Evolutionary conservation across 495 filamentous ascomycete genomes (phyloP), one percentile per base, ranked within the genome.

Genomic region (Pseudevernia furfuracea): DNA sequence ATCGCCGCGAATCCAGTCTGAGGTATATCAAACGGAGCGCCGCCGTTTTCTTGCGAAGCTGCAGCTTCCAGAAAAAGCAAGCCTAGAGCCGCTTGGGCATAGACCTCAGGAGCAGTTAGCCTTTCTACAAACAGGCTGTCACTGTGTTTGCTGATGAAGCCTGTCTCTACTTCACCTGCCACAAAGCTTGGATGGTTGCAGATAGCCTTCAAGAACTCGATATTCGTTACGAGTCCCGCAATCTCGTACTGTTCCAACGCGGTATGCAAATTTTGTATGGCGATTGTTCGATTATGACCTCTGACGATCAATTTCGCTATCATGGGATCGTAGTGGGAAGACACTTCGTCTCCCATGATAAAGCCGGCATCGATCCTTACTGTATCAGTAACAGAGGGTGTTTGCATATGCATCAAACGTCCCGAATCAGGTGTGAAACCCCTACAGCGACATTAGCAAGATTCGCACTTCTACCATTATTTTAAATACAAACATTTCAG

Each of bases 301-400:
- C 85, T 81, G n/a, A 97, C 92, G 66, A 99, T 97, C 61, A 99
- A 81, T 74, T 99, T 99, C 49, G 95, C 88, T 66, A 99, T 97
- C 94, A 99, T 97, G 8, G 94, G 93, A 68, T 99, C 94, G 74
- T 97, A 99, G 60, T 94, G 87, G n/a, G 92, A 88, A 0, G 92
- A 95, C 1, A 99, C 87, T 66, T 92, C 89, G 71, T 97, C 93
- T 23, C 95, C 95, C 67, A 89, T 80, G 17, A 91, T 82, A 70
- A 97, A 97, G 0, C 95, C 95, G 11, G 91, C 89, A 71, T 99
- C 94, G 63, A 99, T 91, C 36, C 94, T 85, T 52, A 96, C 83
- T 64, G 88, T 87, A 4, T 88, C 82, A 15, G 81, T 81, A 1
- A 77, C 71, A n/a, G 75, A 73, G 0, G 95, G 94, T 1, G 86